Base-by-base conservation (phyloP, 345 rosid species). In the Corchorus olitorius region DNA sequence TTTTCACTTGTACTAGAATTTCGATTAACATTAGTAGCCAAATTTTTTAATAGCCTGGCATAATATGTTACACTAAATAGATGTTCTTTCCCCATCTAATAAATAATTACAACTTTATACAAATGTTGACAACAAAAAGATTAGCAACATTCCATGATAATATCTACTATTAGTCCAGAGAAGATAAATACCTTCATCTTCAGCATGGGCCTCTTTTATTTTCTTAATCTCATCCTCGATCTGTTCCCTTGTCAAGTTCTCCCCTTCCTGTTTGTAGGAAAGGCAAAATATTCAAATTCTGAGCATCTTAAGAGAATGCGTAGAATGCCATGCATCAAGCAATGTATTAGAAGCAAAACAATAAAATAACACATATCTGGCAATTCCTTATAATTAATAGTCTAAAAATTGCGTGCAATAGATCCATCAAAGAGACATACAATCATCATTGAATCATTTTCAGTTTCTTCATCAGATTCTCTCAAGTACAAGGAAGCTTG, bases 171-270 rank as follows among this genome's bases (percentile, higher is more conserved):
- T 17, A 77, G n/a, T 70, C 41, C 60, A 34, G 55, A 78, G 52
- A 76, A 65, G 75, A 75, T 63, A 74, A 68, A 37, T 86, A 95
- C 99, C 97, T 77, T 95, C 97, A 72, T 95, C 97, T 76, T 90
- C 97, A 53, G 94, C 97, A 88, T 93, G 93, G 34, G 89, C 93
- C 81, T 88, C 96, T 84, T 93, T 95, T 65, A 92, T 86, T 85
- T 83, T 93, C 79, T 84, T 86, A 37, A 93, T 89, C 70, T 93
- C 97, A 46, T 88, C 92, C 83, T 90, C 91, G 75, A 90, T 85
- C 77, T 93, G 98, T 75, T 93, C 97, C 73, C 80, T 91, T 37
- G 98, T 93, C 84, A 92, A 78, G 78, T 81, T 87, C 63, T 95
- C 98, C 58, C 87, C 87, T 41, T 92, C 99, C 99, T 95, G 94